Percentiles rank a stretch among this genome's conserved stretches.
Evolutionary conservation across 805 yeast species (phyloP).

Genomic region (Sungouiozyma intestinalis): DNA sequence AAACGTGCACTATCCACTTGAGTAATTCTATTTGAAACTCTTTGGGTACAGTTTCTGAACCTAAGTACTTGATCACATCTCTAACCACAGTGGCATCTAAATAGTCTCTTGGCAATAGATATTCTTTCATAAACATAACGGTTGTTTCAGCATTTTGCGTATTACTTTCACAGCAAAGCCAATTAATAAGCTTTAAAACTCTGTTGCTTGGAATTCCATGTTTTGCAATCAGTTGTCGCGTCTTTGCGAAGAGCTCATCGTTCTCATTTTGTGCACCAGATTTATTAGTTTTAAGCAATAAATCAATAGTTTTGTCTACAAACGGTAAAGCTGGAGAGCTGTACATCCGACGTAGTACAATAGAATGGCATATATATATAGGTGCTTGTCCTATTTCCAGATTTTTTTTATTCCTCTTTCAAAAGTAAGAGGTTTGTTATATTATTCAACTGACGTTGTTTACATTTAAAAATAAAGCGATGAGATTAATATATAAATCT

Average conservation of each 20-base stretch:
- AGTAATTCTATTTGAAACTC: slow-evolving; percentile 21
- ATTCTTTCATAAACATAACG: slow-evolving; percentile 18
- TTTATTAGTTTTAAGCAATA: not conserved
- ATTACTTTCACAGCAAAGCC: slow-evolving; percentile 11
- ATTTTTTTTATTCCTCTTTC: too few species aligned
- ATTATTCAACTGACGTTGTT: slow-evolving; percentile 1
- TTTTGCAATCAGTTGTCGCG: slow-evolving; percentile 2
- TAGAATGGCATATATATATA: slow-evolving; percentile 8
- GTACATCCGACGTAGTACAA: not conserved
- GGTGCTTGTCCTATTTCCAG: too few species aligned
- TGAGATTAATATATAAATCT: not conserved
- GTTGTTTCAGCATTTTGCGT: slow-evolving; percentile 12
- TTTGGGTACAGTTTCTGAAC: slow-evolving; percentile 14
- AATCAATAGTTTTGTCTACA: not conserved
- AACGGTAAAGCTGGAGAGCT: not conserved
- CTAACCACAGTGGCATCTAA: slow-evolving; percentile 19
- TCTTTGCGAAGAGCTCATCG: not conserved
- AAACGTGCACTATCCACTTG: slow-evolving; percentile 29
- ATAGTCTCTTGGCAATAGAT: slow-evolving; percentile 22
- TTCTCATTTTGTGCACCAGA: not conserved
- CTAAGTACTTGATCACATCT: slow-evolving; percentile 24
- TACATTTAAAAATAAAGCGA: too few species aligned
- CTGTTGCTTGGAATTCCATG: slow-evolving; percentile 14
- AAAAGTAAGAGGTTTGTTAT: slow-evolving; percentile 3
- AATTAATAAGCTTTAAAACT: slow-evolving; percentile 10